Evolutionary conservation across 352 stramenopile genomes (phyloP), one percentile per base, ranked within the genome.

Genomic region (Thalassiosira livingstoniorum): DNA sequence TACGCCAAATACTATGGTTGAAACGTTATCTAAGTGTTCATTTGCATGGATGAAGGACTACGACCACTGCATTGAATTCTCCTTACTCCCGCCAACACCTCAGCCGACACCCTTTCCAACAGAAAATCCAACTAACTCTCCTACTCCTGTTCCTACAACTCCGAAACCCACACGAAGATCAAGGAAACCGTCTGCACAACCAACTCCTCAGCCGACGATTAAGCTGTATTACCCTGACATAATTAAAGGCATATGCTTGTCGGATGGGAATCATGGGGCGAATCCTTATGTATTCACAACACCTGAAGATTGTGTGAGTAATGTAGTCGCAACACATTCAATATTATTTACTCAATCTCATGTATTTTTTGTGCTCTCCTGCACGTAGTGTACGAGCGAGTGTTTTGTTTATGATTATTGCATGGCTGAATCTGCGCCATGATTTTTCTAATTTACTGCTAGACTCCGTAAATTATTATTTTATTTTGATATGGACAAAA

Each of bases 11-110:
- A n/a, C n/a, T 47, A 7, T 47, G 7, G 39, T 47, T 15, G 7
- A 7, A 18, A 47, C 39, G 7, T 47, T 47, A 18, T 47, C 15
- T 7, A 11, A 58, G 47, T 85, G 78, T 42, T 29, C 47, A 1
- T 85, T 85, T 51, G 15, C 65, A 27, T 85, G 78, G 78, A 76
- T 85, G 27, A n/a, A n/a, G n/a, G 32, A 85, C 25, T 39, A n/a
- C 45, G 42, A 37, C 5, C 32, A n/a, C 25, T 72, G 58, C 32
- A 64, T 64, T 11, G 35, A 27, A 60, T 60, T 60, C 23, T 27
- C 51, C 11, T 42, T 23, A 4, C 10, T 32, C 2, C 25, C 29
- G 32, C 65, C 65, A 43, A 65, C 65, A 2, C 53, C 34, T 21
- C 1, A 25, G 45, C 67, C 67, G 21, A 58, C 32, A 66, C 45